Base-by-base conservation (phyloP, 768 basidiomycete species). In the Dentipellis sp. region DNA sequence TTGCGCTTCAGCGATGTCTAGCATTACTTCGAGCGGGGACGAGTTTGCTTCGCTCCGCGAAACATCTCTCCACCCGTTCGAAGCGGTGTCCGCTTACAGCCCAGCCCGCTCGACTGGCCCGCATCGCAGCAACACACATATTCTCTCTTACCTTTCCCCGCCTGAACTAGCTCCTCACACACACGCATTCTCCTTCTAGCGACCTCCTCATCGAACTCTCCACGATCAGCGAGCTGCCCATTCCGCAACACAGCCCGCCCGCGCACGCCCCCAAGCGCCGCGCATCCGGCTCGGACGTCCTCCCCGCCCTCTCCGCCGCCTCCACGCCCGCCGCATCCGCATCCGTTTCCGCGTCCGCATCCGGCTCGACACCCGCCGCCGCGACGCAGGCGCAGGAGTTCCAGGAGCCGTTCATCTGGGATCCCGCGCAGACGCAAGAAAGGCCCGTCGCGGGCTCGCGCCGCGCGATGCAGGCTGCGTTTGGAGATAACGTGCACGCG, bases 191-290 rank as follows among this genome's bases (percentile, higher is more conserved):
- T 19, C 21, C 40, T n/a, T 23, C 6, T 19, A 62, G 59, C 12
- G 59, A 62, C 50, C 16, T 62, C n/a, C 51, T 62, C 11, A 36
- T 7, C 6, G 56, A 60, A 16, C 38, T 62, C 21, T 34, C 36
- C 10, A 23, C 40, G 22, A 38, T 54, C 10, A 34, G 52, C 22
- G 52, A 53, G 8, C 17, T 53, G 1, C 52, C 52, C 12, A n/a
- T 40, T 3, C 36, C 52, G 38, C 38, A 53, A 7, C 34, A 22
- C 38, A 45, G 51, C 16, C 51, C 22, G 10, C 29, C 39, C 3
- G 9, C 40, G 9, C 17, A 35, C 11, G 29, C 29, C 29, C 29
- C 3, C 3, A 37, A 35, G 35, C 16, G 34, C 16, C n/a, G 8
- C 10, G 14, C 23, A n/a, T 9, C 29, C 29, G 29, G 29, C 3